Base-by-base conservation (phyloP, 805 yeast species). In the Grigorovia jiainica region DNA sequence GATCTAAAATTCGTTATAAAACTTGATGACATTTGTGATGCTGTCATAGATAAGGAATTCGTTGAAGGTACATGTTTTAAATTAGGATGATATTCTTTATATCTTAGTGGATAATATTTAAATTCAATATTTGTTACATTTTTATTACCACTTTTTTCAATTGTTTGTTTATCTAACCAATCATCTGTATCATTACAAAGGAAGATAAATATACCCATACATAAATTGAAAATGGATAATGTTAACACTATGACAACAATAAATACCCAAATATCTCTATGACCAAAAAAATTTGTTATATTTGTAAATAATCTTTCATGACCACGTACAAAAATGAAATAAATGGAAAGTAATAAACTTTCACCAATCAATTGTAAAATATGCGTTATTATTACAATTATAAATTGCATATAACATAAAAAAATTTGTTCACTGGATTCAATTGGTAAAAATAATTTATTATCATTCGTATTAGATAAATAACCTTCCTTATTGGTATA, bases 301-400 rank as follows among this genome's bases (percentile, higher is more conserved):
- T 56, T 49, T 11, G 68, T 60, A 36, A 57, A 52, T 30, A 61
- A 49, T 13, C 51, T 51, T 24, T 54, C 54, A 34, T 66, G 58
- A 1, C 57, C 62, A 3, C 68, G 68, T 1, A 64, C 65, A 46
- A 64, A 68, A 31, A 66, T 64, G 57, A 67, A 66, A 41, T 67
- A 61, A 11, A 66, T 64, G 25, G 71, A 66, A 16, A 64, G 44
- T 3, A 66, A 45, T 20, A 66, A 48, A 1, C 64, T 43, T 36
- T 63, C 57, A 0, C 71, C 72, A 19, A 63, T 55, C 36, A 50
- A 19, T 15, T 34, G 33, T 10, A 40, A 34, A 10, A 40, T 40
- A 25, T 25, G 27, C 7, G 33, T 9, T 18, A 19, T 18, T 17
- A 27, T 6, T 4, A 36, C 5, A 5, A 36, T 13, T 7, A 18